Percentiles rank a stretch among this genome's conserved stretches.
These are phyloP conservation scores for Melanopsichium pennsylvanicum DNA, from an alignment of 1,284 basidiomycete genomes.

Conservation along the genomic window DNA sequence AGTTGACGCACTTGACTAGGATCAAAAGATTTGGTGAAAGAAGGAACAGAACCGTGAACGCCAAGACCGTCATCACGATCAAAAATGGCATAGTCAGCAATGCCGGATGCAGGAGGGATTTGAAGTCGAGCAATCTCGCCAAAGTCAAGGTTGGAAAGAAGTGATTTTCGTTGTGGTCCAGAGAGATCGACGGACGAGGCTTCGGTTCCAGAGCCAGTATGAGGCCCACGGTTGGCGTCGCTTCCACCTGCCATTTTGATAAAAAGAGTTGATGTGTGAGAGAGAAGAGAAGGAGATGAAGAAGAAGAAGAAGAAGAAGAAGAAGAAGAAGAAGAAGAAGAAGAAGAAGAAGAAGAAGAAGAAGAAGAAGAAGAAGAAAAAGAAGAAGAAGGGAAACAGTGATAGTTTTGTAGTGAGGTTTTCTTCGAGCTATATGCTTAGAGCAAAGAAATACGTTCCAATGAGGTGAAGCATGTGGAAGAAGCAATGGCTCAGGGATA, in stretches of 20 bases:
- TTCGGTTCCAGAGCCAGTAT: constrained; percentile 38
- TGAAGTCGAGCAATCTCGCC: constrained; percentile 24
- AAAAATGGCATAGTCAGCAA: constrained; percentile 38
- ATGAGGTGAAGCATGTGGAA: no score
- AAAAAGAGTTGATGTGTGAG: not conserved
- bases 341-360: not conserved
- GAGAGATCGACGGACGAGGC: constrained; percentile 16
- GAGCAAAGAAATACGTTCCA: no score
- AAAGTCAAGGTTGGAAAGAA: constrained; percentile 32
- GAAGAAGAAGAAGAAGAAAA: no score
- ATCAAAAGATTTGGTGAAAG: constrained; percentile 31
- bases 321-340: not conserved
- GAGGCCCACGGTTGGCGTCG: constrained; percentile 25
- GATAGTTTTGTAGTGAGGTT: no score
- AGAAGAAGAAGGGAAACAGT: no score
- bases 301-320: not conserved
- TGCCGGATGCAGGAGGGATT: constrained; percentile 29
- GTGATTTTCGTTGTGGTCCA: constrained; percentile 20
- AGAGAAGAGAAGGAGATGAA: not conserved
- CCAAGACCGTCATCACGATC: constrained; percentile 25
- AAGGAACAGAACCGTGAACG: constrained; percentile 19
- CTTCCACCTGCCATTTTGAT: constrained; percentile 33
- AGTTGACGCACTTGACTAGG: constrained; percentile 11
- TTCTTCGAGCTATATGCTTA: no score
- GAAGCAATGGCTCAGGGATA: no score